Conservation (phyloP, 768 basidiomycete genomes). For the Boletus fagicola region DNA sequence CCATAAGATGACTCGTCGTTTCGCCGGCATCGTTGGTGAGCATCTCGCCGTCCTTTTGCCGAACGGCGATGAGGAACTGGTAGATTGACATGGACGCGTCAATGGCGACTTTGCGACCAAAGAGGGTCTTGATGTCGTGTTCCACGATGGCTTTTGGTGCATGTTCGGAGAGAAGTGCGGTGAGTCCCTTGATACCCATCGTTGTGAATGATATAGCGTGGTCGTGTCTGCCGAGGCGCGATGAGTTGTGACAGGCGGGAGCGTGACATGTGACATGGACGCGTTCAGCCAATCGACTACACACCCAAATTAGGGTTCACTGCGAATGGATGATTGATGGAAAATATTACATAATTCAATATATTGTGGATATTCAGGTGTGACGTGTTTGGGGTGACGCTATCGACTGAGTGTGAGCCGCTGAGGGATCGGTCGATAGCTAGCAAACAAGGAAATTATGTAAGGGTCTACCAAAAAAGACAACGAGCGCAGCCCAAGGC, state of each 20-base stretch:
- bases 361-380: no score
- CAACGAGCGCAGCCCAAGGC: no score
- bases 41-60: constrained; percentile 94
- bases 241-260: not conserved
- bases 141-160: constrained; percentile 85
- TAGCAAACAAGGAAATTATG: no score
- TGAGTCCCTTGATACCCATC: constrained; percentile 97
- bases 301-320: no score
- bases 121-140: constrained; percentile 95
- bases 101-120: constrained; percentile 97
- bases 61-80: constrained; percentile 96
- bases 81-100: constrained; percentile 98
- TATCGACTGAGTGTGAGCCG: no score
- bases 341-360: no score
- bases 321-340: no score
- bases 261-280: constrained; percentile 10
- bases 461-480: no score
- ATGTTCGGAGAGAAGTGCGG: constrained; percentile 83
- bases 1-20: constrained; percentile 98
- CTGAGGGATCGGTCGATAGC: no score
- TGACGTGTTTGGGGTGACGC: no score
- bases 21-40: constrained; percentile 97
- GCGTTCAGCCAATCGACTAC: no score
- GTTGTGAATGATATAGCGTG: not conserved
- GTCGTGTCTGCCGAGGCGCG: not conserved